Evolutionary conservation across 1,284 basidiomycete species (phyloP).

Genomic region (Hemileia vastatrix): DNA sequence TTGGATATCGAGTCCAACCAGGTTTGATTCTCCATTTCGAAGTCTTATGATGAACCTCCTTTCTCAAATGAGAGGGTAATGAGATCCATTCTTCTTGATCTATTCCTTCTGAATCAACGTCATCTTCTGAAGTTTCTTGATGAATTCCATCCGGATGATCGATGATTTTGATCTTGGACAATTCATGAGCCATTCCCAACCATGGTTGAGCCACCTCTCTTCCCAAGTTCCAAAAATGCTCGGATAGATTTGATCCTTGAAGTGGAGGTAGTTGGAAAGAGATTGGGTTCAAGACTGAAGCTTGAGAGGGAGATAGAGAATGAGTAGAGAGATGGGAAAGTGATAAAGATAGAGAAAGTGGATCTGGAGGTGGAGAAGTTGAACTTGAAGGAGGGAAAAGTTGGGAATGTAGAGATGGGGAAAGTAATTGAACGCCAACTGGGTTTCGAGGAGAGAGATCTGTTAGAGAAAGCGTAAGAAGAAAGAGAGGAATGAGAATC

Average conservation of each 20-base stretch:
- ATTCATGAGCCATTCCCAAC: conserved; percentile 60
- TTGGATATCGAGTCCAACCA: conserved; percentile 88
- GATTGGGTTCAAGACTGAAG: conserved; percentile 66
- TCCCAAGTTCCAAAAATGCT: conserved; percentile 83
- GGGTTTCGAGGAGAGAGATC: no score
- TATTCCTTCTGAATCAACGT: conserved; percentile 2
- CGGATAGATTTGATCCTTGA: conserved; percentile 68
- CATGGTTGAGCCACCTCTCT: conserved; percentile 65
- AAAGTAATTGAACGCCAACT: conserved; percentile 86
- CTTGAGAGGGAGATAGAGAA: conserved; percentile 66
- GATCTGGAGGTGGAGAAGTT: conserved; percentile 56
- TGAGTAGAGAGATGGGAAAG: conserved; percentile 67
- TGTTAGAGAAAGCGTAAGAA: no score
- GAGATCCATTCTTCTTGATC: conserved; percentile 32
- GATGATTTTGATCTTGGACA: conserved; percentile 59
- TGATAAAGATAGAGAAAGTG: conserved; percentile 62
- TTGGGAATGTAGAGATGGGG: conserved; percentile 67
- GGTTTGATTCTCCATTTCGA: conserved; percentile 63
- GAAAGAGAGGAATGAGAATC: no score
- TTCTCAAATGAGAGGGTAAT: conserved; percentile 30
- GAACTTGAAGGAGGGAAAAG: conserved; percentile 63
- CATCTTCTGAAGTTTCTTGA: conserved; percentile 13
- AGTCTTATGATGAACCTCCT: conserved; percentile 44
- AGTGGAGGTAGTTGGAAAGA: conserved; percentile 72
- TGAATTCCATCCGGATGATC: conserved; percentile 52